A percentile compares a stretch with the other conserved stretches of the same genome.
phyloP scores from a whole-genome alignment of 768 basidiomycete genomes.

The Amanita polypyramis region DNA sequence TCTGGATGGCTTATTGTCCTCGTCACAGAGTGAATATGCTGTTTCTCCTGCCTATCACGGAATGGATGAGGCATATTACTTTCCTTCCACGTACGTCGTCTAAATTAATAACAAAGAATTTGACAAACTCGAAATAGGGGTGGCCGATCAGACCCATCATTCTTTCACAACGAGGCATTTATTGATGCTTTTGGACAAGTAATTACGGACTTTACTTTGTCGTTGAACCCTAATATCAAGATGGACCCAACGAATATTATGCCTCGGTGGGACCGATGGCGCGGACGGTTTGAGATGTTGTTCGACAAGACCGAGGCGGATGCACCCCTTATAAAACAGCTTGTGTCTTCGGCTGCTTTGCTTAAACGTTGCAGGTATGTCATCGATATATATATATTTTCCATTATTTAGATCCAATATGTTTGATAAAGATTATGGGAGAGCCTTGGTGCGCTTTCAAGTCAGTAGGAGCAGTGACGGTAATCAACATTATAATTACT shows the following conservation, averaged over 20 bases:
- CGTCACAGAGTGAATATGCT: conserved; percentile 28
- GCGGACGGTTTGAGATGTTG: conserved; percentile 28
- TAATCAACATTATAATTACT: no score
- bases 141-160: no score
- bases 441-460: conserved; percentile 16
- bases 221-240: conserved; percentile 22
- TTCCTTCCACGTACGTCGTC: conserved; percentile 23
- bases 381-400: background rate
- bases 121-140: conserved; percentile 5
- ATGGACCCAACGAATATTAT: conserved; percentile 22
- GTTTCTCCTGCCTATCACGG: conserved; percentile 30
- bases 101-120: background rate
- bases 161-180: conserved; percentile 26
- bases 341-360: conserved; percentile 20
- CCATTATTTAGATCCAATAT: background rate
- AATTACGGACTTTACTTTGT: conserved; percentile 26
- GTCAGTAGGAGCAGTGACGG: conserved; percentile 11
- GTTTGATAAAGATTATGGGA: conserved; percentile 18
- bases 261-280: conserved; percentile 25
- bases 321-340: conserved; percentile 19
- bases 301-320: conserved; percentile 29
- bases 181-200: conserved; percentile 24
- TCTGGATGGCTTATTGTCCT: background rate
- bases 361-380: conserved; percentile 26
- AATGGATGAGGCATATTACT: conserved; percentile 29